Base-by-base conservation (phyloP, 495 filamentous ascomycete species). In the Penicillium dipodomyicola region DNA sequence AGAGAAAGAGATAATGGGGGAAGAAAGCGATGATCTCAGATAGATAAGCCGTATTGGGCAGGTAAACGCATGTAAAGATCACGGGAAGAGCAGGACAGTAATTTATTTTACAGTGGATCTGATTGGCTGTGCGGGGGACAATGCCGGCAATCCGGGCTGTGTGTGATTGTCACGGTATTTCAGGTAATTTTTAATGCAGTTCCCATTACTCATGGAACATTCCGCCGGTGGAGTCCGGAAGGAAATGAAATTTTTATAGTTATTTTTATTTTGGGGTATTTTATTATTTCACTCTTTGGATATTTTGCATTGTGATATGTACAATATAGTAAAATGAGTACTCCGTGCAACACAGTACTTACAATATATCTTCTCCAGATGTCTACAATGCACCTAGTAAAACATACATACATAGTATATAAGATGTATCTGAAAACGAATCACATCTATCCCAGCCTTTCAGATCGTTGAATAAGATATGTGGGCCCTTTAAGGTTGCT, bases 21-120 rank as follows among this genome's bases (percentile, higher is more conserved):
- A 30, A 29, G 67, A 51, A 58, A 54, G 58, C 60, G 61, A 53
- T 68, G 65, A 65, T 62, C 57, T 61, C 62, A 67, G 58, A 37
- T 67, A 66, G 58, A 39, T 67, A 66, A 64, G 61, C 53, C 39
- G 63, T 66, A 68, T 68, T 68, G 65, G 65, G 65, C 63, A 66
- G 65, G 63, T 66, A 68, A 54, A 29, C 57, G 63, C 60, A 61
- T 56, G 58, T 62, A 64, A 51, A 6, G 7, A 45, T 54, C 40
- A 10, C 19, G 39, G 39, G 23, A 17, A 6, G 5, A 45, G 54
- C 62, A 58, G 63, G 64, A 67, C 65, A 41, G 62, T 61, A 62
- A 52, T 49, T 56, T 46, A 23, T 41, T 29, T 54, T 45, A 54
- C 20, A 6, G 14, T 27, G 14, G 2, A 5, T 45, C 37, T 54